Evolutionary conservation across 2,329 filamentous ascomycete species (phyloP).

Genomic region (Xylaria polymorpha): DNA sequence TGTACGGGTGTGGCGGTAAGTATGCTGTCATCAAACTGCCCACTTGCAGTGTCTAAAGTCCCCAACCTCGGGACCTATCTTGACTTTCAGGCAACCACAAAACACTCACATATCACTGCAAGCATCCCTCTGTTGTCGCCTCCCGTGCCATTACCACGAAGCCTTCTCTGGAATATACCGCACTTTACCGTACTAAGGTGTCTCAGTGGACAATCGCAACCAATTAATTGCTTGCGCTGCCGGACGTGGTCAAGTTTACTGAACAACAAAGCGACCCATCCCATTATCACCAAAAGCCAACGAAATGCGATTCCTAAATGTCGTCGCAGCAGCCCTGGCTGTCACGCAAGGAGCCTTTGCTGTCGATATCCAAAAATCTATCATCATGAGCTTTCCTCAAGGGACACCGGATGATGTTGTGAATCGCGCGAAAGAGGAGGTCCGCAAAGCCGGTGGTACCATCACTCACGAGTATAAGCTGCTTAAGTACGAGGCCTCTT

Average conservation of each 20-base stretch:
- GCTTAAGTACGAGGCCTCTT: conserved; percentile 69
- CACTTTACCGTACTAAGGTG: neutral
- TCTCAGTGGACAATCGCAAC: neutral
- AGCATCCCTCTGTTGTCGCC: neutral
- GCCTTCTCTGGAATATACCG: neutral
- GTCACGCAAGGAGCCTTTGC: conserved; percentile 69
- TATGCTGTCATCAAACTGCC: conserved; percentile 22
- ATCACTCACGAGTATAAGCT: conserved; percentile 82
- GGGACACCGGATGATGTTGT: conserved; percentile 75
- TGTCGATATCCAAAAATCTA: conserved; percentile 75
- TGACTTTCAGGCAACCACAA: conserved; percentile 21
- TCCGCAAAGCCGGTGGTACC: conserved; percentile 75
- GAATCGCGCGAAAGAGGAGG: conserved; percentile 75
- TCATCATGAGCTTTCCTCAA: conserved; percentile 82
- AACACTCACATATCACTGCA: conserved; percentile 5
- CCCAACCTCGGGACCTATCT: conserved; percentile 3
- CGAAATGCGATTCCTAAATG: conserved; percentile 72
- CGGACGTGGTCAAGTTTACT: neutral
- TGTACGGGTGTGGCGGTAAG: conserved; percentile 2
- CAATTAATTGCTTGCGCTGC: conserved; percentile 3
- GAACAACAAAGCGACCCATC: conserved; percentile 26
- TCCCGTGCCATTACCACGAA: neutral
- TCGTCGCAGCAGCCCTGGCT: conserved; percentile 67
- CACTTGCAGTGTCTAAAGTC: neutral
- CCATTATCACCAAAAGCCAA: conserved; percentile 30